Conservation (phyloP, 2,329 filamentous ascomycete genomes). For the Hypoxylon sp. region DNA sequence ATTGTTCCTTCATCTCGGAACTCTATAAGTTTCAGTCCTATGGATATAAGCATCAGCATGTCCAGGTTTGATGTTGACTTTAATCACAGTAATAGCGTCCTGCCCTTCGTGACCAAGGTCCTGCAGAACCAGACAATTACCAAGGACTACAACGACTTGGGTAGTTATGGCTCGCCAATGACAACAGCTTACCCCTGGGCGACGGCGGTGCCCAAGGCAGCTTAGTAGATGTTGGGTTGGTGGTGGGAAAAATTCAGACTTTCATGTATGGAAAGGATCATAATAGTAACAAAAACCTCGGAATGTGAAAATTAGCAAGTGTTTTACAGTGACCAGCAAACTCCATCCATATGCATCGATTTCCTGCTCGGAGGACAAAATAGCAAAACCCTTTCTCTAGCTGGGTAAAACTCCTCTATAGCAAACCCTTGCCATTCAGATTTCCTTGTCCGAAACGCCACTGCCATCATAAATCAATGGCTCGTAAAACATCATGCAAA, state of each 20-base stretch:
- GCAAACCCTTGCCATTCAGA: slow-evolving; percentile 9
- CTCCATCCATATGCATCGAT: slow-evolving; percentile 6
- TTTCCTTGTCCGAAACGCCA: slow-evolving; percentile 31
- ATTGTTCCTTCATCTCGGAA: slow-evolving; percentile 10
- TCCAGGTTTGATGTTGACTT: slow-evolving; percentile 29
- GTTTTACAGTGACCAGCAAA: slow-evolving; percentile 21
- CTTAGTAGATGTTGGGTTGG: slow-evolving; percentile 16
- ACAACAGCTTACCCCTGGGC: slow-evolving; percentile 64
- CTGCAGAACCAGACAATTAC: slow-evolving; percentile 62
- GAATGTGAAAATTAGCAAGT: slow-evolving; percentile 13
- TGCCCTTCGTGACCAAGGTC: slow-evolving; percentile 65
- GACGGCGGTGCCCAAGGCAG: slow-evolving; percentile 55
- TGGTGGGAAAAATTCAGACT: neutral
- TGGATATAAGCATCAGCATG: neutral
- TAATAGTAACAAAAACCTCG: slow-evolving; percentile 10
- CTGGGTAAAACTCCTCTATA: slow-evolving; percentile 24
- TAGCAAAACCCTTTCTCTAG: slow-evolving; percentile 5
- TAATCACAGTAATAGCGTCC: slow-evolving; percentile 57
- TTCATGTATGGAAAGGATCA: slow-evolving; percentile 14
- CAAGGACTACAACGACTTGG: slow-evolving; percentile 62
- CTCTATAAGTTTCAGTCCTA: neutral
- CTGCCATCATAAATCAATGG: slow-evolving; percentile 12
- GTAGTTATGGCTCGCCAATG: slow-evolving; percentile 61
- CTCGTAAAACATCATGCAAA: slow-evolving; percentile 69
- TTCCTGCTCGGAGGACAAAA: slow-evolving; percentile 2